Evolutionary conservation across 306 rosid species (phyloP).

Genomic region (Dicorynia guianensis): DNA sequence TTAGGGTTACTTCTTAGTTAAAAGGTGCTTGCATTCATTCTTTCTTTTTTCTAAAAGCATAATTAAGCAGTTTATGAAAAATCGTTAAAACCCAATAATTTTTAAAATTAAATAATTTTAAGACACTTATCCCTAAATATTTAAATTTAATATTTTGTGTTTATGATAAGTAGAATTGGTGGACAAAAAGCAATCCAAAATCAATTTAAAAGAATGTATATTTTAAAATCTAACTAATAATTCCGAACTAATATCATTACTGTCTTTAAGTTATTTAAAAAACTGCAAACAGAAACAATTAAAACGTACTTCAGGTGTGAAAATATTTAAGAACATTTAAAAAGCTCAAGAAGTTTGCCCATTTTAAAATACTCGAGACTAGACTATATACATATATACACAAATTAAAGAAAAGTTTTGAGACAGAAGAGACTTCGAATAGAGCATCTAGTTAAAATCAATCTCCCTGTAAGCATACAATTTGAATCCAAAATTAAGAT

Average conservation of each 20-base stretch:
- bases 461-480: background rate
- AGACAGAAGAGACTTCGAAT: background rate
- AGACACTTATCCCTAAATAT: background rate
- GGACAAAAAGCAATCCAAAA: background rate
- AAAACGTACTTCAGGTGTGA: background rate
- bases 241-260: background rate
- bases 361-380: background rate
- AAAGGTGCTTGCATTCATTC: too few species aligned
- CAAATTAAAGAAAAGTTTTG: background rate
- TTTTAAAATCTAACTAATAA: background rate
- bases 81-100: too few species aligned
- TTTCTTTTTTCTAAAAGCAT: too few species aligned
- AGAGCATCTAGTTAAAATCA: background rate
- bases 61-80: too few species aligned
- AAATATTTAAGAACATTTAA: background rate
- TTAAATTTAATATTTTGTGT: background rate
- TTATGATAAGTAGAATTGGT: too few species aligned
- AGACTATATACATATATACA: background rate
- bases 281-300: background rate
- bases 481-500: conserved; percentile 1
- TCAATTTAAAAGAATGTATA: background rate
- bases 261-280: background rate
- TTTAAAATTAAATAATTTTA: too few species aligned
- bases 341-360: background rate
- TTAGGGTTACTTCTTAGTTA: conserved; percentile 1